Percentiles rank a stretch among this genome's conserved stretches.
These are phyloP conservation scores for Trametes cinnabarina DNA, from an alignment of 768 basidiomycete genomes.

Conservation along the genomic window DNA sequence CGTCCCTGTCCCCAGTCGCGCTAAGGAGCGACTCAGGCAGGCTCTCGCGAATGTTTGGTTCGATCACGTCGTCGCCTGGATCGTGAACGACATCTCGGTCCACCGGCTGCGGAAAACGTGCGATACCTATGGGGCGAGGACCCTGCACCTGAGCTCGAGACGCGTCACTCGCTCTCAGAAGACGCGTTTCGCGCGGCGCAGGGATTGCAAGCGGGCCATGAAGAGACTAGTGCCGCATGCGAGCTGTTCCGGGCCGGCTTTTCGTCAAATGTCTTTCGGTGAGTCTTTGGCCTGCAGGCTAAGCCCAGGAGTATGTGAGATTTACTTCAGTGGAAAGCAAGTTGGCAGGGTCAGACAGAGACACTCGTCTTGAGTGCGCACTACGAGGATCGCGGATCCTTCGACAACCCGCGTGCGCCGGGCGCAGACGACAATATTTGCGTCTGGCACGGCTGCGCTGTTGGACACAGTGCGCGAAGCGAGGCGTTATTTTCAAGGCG, in stretches of 20 bases:
- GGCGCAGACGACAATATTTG: constrained; percentile 67
- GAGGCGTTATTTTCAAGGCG: constrained; percentile 64
- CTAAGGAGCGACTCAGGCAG: constrained; percentile 51
- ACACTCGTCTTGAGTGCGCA: constrained; percentile 79
- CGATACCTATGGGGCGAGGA: constrained; percentile 86
- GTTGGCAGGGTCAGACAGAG: constrained; percentile 50
- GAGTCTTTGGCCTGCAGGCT: constrained; percentile 7
- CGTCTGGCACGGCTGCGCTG: constrained; percentile 62
- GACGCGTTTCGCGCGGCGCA: constrained; percentile 64
- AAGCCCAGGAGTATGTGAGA: too few species aligned
- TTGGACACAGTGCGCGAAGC: constrained; percentile 70
- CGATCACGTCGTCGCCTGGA: constrained; percentile 61
- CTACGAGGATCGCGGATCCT: constrained; percentile 89
- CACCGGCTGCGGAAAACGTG: constrained; percentile 65
- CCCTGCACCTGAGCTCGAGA: constrained; percentile 62
- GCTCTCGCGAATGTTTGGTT: constrained; percentile 63
- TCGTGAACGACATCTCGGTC: constrained; percentile 67
- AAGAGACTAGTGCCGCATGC: constrained; percentile 75
- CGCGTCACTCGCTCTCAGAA: constrained; percentile 74
- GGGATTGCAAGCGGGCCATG: constrained; percentile 72
- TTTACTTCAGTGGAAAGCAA: constrained; percentile 41
- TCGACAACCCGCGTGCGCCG: constrained; percentile 67
- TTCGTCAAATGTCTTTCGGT: constrained; percentile 88
- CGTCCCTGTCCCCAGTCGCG: constrained; percentile 54
- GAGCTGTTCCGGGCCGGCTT: constrained; percentile 72